Evolutionary conservation across 225 moss, liverwort and hornwort species (phyloP).

Genomic region (Climacium dendroides): DNA sequence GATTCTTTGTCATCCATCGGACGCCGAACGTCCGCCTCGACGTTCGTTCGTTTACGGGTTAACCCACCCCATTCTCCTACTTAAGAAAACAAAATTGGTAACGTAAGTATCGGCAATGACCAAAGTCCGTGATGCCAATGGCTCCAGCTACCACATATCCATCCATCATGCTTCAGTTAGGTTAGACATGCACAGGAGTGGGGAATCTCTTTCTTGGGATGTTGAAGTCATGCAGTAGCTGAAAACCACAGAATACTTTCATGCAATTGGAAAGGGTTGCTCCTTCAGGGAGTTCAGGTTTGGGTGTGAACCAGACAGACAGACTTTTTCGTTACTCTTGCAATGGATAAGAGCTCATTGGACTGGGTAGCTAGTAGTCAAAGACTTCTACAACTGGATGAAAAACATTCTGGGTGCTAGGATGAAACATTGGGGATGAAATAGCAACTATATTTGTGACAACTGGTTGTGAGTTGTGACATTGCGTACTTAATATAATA

Average conservation of each 20-base stretch:
- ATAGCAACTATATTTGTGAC: no score
- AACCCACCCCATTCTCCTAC: no score
- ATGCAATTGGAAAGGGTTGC: background rate
- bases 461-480: no score
- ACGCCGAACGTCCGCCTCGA: no score
- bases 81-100: background rate
- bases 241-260: background rate
- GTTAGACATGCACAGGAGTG: background rate
- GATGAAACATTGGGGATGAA: no score
- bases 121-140: background rate
- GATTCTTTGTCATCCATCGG: no score
- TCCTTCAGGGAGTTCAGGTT: no score
- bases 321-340: background rate
- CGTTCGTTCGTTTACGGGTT: no score
- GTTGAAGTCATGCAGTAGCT: background rate
- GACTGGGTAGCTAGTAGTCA: no score
- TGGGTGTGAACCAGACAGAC: background rate
- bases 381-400: no score
- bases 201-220: background rate
- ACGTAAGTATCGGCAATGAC: background rate
- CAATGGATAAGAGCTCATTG: background rate
- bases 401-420: no score
- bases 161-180: background rate
- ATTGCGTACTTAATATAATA: no score
- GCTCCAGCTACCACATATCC: background rate